phyloP scores from a whole-genome alignment of 1,284 basidiomycete genomes.

The Xerocomus nothofagi region DNA sequence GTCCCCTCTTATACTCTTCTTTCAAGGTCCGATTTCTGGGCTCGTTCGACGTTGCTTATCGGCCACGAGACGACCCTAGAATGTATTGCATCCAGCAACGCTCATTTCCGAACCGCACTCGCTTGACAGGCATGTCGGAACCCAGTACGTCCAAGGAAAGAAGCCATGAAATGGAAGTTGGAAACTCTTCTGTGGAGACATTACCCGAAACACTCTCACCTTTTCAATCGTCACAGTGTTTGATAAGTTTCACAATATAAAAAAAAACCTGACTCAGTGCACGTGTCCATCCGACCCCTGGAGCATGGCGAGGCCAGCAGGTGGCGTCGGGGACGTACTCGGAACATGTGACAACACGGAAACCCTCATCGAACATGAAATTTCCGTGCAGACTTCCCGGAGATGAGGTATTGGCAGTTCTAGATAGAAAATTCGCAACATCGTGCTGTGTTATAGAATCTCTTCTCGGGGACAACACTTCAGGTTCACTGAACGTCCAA shows the following conservation, averaged over 20 bases:
- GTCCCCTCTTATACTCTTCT: conserved; percentile 26
- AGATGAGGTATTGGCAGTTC: conserved; percentile 20
- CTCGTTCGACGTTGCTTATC: conserved; percentile 6
- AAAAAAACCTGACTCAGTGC: background rate
- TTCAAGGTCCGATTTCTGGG: conserved; percentile 26
- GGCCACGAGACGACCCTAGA: conserved; percentile 29
- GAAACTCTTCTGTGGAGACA: background rate
- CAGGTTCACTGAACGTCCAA: conserved; percentile 7
- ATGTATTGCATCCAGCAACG: conserved; percentile 17
- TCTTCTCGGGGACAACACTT: conserved; percentile 13
- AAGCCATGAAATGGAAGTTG: conserved; percentile 22
- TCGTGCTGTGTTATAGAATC: conserved; percentile 7
- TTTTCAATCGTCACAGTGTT: conserved; percentile 14
- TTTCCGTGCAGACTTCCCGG: background rate
- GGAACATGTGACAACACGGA: conserved; percentile 1
- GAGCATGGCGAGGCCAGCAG: background rate
- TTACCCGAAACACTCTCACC: background rate
- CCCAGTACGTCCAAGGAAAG: conserved; percentile 1
- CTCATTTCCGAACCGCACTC: conserved; percentile 27
- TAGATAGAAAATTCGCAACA: conserved; percentile 21
- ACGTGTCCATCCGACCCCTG: background rate
- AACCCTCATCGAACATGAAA: background rate
- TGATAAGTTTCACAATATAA: background rate
- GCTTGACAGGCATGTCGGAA: conserved; percentile 4
- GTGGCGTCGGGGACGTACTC: background rate